Conservation (phyloP, 2,329 filamentous ascomycete genomes). For the Talaromyces piceae region DNA sequence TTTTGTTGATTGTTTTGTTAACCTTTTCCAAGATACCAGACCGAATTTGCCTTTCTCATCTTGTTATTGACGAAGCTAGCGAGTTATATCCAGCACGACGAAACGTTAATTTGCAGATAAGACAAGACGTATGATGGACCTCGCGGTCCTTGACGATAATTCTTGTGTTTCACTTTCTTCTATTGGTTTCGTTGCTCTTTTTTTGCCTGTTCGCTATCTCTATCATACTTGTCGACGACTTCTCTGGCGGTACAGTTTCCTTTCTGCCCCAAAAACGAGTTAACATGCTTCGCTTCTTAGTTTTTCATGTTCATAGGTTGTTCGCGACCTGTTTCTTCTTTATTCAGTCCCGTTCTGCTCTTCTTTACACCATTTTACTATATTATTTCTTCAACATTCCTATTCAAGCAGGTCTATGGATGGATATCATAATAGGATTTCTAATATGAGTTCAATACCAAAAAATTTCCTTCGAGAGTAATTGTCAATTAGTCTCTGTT, state of each 20-base stretch:
- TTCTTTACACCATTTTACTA: neutral
- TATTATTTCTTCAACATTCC: neutral
- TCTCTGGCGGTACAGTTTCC: neutral
- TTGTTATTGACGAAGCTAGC: conserved; percentile 3
- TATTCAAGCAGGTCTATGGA: conserved; percentile 11
- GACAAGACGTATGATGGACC: conserved; percentile 14
- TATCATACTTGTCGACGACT: neutral
- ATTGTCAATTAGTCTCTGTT: neutral
- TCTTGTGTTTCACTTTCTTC: neutral
- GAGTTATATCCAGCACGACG: neutral
- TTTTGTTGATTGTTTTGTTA: neutral
- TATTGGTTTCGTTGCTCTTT: neutral
- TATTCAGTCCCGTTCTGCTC: neutral
- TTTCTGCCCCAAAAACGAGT: too few species aligned
- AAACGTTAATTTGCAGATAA: neutral
- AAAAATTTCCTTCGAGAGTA: neutral
- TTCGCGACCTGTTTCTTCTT: neutral
- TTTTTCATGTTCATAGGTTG: neutral
- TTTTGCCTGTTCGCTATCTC: neutral
- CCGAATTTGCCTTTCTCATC: neutral
- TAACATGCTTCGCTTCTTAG: neutral
- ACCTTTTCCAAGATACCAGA: conserved; percentile 4
- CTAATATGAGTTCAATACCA: neutral
- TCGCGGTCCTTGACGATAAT: conserved; percentile 11
- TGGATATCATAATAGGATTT: conserved; percentile 4